Percentiles rank a stretch among this genome's conserved stretches.
These are phyloP conservation scores for Pleurotus salmoneostramineus DNA, from an alignment of 768 basidiomycete genomes.

Conservation along the genomic window DNA sequence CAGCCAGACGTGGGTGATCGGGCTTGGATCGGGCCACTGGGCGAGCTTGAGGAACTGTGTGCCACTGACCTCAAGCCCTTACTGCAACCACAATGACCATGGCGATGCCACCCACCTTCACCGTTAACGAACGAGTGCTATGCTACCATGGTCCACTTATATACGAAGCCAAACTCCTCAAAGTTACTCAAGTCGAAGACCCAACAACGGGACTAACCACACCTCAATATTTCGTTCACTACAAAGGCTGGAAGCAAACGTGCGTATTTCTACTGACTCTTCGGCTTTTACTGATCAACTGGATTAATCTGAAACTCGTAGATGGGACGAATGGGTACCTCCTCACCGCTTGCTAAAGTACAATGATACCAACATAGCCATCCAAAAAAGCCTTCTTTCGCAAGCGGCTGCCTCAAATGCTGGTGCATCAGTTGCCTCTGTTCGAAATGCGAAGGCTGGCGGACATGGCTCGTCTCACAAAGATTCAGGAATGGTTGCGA, in stretches of 20 bases:
- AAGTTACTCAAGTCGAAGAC: slow-evolving; percentile 60
- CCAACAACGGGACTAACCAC: slow-evolving; percentile 32
- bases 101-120: slow-evolving; percentile 28
- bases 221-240: slow-evolving; percentile 92
- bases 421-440: slow-evolving; percentile 13
- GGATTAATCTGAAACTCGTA: slow-evolving; percentile 21
- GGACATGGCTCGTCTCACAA: slow-evolving; percentile 13
- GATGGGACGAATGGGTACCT: slow-evolving; percentile 99
- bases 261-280: slow-evolving; percentile 28
- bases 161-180: slow-evolving; percentile 93
- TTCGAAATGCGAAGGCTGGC: slow-evolving; percentile 17
- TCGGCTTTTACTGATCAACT: not conserved
- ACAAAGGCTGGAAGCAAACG: slow-evolving; percentile 99
- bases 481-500: slow-evolving; percentile 20
- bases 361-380: slow-evolving; percentile 73
- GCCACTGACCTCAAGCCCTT: not conserved
- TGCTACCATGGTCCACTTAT: slow-evolving; percentile 96
- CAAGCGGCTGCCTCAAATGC: slow-evolving; percentile 22
- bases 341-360: slow-evolving; percentile 75
- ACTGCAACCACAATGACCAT: not conserved
- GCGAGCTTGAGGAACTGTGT: not conserved
- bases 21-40: too few species aligned
- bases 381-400: slow-evolving; percentile 66
- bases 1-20: too few species aligned
- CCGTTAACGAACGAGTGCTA: slow-evolving; percentile 73